Evolutionary conservation across 352 stramenopile species (phyloP).

Genomic region (Phytophthora pini): DNA sequence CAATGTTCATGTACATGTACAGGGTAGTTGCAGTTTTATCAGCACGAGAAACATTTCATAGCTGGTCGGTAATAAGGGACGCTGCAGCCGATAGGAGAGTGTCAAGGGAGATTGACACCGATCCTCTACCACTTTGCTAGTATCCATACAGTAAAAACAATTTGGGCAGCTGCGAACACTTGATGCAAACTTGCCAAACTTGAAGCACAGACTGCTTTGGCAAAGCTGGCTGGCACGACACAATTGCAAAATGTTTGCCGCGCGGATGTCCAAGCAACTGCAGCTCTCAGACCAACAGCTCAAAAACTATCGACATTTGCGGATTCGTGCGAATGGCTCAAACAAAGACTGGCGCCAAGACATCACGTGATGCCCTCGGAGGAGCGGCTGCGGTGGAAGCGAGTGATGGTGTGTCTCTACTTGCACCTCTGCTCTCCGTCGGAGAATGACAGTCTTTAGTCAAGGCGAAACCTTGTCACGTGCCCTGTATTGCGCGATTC

Average conservation of each 20-base stretch:
- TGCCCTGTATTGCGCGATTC: too few relatives aligned
- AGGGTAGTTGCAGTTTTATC: constrained; percentile 1
- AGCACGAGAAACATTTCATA: background rate
- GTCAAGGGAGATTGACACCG: background rate
- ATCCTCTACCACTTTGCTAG: constrained; percentile 17
- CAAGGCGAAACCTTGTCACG: too few relatives aligned
- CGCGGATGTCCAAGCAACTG: background rate
- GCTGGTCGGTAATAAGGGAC: background rate
- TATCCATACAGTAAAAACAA: too few relatives aligned
- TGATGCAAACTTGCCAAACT: too few relatives aligned
- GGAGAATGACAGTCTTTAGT: too few relatives aligned
- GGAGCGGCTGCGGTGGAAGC: constrained; percentile 2
- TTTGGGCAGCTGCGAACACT: constrained; percentile 11
- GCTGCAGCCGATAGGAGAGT: background rate
- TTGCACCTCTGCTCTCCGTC: too few relatives aligned
- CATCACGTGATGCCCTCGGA: background rate
- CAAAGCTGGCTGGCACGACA: constrained; percentile 8
- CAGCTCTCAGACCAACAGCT: background rate
- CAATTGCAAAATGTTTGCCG: constrained; percentile 9
- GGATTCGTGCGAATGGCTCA: too few relatives aligned
- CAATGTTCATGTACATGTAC: background rate
- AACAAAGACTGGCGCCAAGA: too few relatives aligned
- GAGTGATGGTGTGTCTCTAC: too few relatives aligned
- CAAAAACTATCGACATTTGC: too few relatives aligned
- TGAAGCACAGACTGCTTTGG: background rate